Evolutionary conservation across 2,329 filamentous ascomycete species (phyloP).

Genomic region (Dothistroma pini): DNA sequence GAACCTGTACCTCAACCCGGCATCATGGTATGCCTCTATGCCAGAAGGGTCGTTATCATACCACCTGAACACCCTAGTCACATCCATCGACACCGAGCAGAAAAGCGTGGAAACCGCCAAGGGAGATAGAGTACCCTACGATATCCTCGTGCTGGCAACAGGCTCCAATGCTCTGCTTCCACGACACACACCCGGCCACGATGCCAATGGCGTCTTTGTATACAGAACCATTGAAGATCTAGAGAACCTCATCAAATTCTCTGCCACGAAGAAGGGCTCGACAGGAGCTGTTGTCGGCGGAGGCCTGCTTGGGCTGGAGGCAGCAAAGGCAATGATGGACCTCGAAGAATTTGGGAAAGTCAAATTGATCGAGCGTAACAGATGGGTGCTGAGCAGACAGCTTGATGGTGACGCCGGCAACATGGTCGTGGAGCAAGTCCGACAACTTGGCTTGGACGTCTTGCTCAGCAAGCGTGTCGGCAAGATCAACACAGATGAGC

Average conservation of each 20-base stretch:
- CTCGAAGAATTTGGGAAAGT: conserved; percentile 70
- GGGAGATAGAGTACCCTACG: conserved; percentile 69
- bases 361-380: conserved; percentile 74
- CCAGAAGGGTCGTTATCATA: conserved; percentile 67
- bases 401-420: conserved; percentile 75
- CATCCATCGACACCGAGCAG: conserved; percentile 58
- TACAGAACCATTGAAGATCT: conserved; percentile 84
- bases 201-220: conserved; percentile 81
- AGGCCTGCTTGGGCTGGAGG: conserved; percentile 79
- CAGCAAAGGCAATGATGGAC: conserved; percentile 89
- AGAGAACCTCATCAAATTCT: conserved; percentile 70
- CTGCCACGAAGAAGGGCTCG: conserved; percentile 62
- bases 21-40: conserved; percentile 72
- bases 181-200: conserved; percentile 67
- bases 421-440: conserved; percentile 79
- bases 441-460: conserved; percentile 73
- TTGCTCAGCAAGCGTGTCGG: conserved; percentile 72
- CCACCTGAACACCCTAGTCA: conserved; percentile 71
- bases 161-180: conserved; percentile 80
- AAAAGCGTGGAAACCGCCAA: conserved; percentile 69
- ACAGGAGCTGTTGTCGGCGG: conserved; percentile 77
- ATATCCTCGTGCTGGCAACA: conserved; percentile 78
- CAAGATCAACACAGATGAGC: conserved; percentile 63
- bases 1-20: conserved; percentile 81
- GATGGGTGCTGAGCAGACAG: conserved; percentile 79